Conservation (phyloP, 768 basidiomycete species). For the Ephemerocybe angulata region DNA sequence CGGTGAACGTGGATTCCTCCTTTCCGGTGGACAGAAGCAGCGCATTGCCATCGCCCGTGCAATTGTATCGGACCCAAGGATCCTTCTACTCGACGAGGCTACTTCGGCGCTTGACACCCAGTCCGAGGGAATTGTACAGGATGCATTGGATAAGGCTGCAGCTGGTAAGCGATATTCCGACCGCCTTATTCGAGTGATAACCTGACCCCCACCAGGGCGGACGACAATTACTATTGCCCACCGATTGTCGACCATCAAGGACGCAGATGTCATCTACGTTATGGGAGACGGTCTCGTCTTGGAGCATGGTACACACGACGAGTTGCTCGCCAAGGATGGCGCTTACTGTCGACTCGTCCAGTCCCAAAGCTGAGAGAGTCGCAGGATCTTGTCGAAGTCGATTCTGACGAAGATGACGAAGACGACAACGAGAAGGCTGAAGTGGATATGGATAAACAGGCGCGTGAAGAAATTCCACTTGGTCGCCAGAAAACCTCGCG, state of each 20-base stretch:
- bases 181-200: slow-evolving; percentile 16
- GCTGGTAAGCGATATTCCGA: slow-evolving; percentile 39
- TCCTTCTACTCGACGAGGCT: slow-evolving; percentile 84
- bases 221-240: slow-evolving; percentile 82
- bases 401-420: slow-evolving; percentile 46
- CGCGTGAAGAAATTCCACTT: slow-evolving; percentile 60
- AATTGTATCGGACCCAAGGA: slow-evolving; percentile 82
- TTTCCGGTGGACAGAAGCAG: slow-evolving; percentile 86
- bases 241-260: slow-evolving; percentile 79
- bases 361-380: slow-evolving; percentile 73
- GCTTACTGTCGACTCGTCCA: slow-evolving; percentile 74
- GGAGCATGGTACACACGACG: slow-evolving; percentile 75
- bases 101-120: slow-evolving; percentile 89
- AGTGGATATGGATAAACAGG: slow-evolving; percentile 53
- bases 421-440: slow-evolving; percentile 18
- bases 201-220: slow-evolving; percentile 41
- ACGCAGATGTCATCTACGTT: slow-evolving; percentile 80
- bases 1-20: slow-evolving; percentile 82
- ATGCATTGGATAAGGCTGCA: slow-evolving; percentile 84
- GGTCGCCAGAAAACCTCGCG: slow-evolving; percentile 57
- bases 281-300: slow-evolving; percentile 85
- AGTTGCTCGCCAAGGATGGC: slow-evolving; percentile 58
- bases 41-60: slow-evolving; percentile 88
- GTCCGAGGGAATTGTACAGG: slow-evolving; percentile 84
- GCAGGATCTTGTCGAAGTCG: slow-evolving; percentile 26